Conservation (phyloP, 2,329 filamentous ascomycete genomes). For the Aspergillus fischeri region DNA sequence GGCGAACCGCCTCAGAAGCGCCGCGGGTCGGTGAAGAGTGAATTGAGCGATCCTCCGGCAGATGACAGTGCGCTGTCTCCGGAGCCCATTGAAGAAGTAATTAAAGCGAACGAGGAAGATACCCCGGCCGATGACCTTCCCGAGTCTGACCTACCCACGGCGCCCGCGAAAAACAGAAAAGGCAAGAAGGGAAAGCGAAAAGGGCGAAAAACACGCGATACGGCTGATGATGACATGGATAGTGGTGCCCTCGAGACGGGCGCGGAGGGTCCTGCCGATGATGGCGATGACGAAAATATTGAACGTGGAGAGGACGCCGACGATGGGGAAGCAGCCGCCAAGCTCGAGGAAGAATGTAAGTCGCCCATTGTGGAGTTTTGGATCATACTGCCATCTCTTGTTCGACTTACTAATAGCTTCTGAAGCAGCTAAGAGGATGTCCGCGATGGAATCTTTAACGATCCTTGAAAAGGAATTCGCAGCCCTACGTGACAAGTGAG, state of each 20-base stretch:
- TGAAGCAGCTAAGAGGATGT: conserved; percentile 70
- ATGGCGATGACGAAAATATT: conserved; percentile 48
- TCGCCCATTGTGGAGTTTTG: conserved; percentile 7
- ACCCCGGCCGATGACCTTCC: conserved; percentile 29
- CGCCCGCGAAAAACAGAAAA: conserved; percentile 36
- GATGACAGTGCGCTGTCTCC: conserved; percentile 32
- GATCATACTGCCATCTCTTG: neutral
- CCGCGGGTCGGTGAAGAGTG: conserved; percentile 36
- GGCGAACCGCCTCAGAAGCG: conserved; percentile 41
- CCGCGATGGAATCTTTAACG: conserved; percentile 73
- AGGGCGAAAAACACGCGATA: conserved; percentile 39
- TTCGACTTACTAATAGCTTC: conserved; percentile 1
- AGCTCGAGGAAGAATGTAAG: conserved; percentile 51
- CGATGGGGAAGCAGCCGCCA: conserved; percentile 42
- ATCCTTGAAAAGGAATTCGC: conserved; percentile 86
- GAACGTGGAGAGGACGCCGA: conserved; percentile 46
- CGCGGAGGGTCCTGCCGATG: conserved; percentile 43
- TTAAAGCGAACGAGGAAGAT: conserved; percentile 27
- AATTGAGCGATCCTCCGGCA: conserved; percentile 33
- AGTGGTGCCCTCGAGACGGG: conserved; percentile 38
- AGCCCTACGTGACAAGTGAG: conserved; percentile 65
- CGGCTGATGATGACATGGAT: conserved; percentile 31
- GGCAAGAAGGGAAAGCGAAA: conserved; percentile 46
- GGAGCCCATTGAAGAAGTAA: conserved; percentile 32
- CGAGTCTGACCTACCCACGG: conserved; percentile 27